Conservation (phyloP, 345 rosid species). For the Camelina neglecta region DNA sequence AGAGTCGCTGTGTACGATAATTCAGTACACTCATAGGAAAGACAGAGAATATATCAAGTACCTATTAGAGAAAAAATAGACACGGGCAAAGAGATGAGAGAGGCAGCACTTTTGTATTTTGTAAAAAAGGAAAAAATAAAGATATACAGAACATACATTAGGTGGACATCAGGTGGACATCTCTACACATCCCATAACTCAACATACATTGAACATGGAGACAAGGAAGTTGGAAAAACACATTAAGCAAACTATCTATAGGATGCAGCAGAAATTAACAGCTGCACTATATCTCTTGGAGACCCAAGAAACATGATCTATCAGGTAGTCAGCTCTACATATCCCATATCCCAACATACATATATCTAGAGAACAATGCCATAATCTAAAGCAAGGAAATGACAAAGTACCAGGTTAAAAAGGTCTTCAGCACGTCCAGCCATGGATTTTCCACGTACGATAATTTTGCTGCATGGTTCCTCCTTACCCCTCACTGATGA, state of each 20-base stretch:
- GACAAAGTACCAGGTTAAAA: slow-evolving; percentile 71
- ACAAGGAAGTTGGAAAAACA: not conserved
- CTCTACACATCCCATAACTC: not conserved
- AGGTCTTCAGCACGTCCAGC: slow-evolving; percentile 89
- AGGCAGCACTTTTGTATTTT: not conserved
- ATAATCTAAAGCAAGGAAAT: not conserved
- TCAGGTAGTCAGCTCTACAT: slow-evolving; percentile 21
- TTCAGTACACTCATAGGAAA: slow-evolving; percentile 7
- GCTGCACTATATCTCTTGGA: not conserved
- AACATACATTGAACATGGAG: not conserved
- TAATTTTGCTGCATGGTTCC: slow-evolving; percentile 80
- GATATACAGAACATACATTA: not conserved
- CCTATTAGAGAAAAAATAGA: slow-evolving; percentile 9
- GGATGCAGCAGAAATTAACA: slow-evolving; percentile 8
- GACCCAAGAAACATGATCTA: slow-evolving; percentile 1
- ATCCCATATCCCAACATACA: not conserved
- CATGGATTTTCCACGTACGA: slow-evolving; percentile 98
- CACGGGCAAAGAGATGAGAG: not conserved
- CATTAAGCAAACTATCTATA: not conserved
- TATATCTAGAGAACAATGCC: slow-evolving; percentile 3
- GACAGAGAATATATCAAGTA: slow-evolving; percentile 2
- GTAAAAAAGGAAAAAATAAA: slow-evolving; percentile 3
- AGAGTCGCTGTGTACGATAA: slow-evolving; percentile 7
- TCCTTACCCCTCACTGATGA: slow-evolving; percentile 78
- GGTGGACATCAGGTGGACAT: not conserved